Conservation (phyloP, 768 basidiomycete genomes). For the Serendipita indica region DNA sequence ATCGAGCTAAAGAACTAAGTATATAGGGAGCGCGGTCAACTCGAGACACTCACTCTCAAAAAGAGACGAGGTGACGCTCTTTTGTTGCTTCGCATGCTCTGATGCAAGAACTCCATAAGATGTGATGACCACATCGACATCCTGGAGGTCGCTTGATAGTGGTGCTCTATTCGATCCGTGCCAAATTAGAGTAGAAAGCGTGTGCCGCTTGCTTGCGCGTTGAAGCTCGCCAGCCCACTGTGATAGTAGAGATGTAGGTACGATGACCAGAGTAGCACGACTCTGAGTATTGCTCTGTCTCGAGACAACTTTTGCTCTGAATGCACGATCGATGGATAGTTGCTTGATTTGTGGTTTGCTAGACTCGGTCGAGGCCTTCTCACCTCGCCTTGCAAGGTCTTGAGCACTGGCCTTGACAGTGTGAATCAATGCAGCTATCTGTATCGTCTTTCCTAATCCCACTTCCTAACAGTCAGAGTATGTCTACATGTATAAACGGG, state of each 20-base stretch:
- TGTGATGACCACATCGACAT: conserved; percentile 70
- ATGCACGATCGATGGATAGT: conserved; percentile 46
- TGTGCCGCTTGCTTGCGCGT: conserved; percentile 60
- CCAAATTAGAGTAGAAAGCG: conserved; percentile 59
- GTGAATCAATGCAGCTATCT: conserved; percentile 82
- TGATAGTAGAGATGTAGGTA: conserved; percentile 76
- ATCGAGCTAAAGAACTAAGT: neutral
- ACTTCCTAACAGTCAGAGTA: conserved; percentile 31
- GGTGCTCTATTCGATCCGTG: conserved; percentile 78
- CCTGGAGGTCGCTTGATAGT: conserved; percentile 40
- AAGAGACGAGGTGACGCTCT: conserved; percentile 46
- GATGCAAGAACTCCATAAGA: conserved; percentile 86
- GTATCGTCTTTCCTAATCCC: conserved; percentile 95
- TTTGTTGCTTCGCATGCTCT: conserved; percentile 62
- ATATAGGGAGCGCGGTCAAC: conserved; percentile 18
- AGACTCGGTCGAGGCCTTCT: conserved; percentile 18
- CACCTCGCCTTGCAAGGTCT: conserved; percentile 18
- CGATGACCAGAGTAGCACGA: conserved; percentile 74
- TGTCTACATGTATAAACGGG: neutral
- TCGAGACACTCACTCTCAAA: conserved; percentile 45
- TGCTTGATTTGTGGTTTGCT: conserved; percentile 32
- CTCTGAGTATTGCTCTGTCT: conserved; percentile 25
- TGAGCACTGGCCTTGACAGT: conserved; percentile 29
- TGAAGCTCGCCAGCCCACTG: conserved; percentile 93
- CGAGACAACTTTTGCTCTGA: conserved; percentile 30